phyloP scores from a whole-genome alignment of 129 eudicot species.

The Tagetes patula region DNA sequence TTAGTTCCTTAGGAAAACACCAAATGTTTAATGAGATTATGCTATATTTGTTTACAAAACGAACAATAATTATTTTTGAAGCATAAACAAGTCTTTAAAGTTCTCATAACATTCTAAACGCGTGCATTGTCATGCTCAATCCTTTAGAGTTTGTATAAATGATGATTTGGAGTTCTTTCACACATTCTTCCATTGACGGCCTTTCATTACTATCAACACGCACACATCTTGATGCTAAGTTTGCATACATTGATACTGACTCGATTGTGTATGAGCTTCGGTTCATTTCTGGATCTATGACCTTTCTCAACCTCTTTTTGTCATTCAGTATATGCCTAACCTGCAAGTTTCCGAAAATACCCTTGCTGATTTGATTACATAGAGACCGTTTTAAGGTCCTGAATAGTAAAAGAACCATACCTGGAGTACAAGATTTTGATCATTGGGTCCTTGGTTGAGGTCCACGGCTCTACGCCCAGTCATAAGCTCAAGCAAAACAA shows the following conservation, averaged over 20 bases:
- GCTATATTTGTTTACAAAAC: conserved; percentile 27
- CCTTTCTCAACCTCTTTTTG: conserved; percentile 75
- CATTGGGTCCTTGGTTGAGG: conserved; percentile 87
- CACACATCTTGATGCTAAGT: conserved; percentile 90
- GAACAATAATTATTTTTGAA: conserved; percentile 23
- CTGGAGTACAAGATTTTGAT: conserved; percentile 91
- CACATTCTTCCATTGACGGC: conserved; percentile 94
- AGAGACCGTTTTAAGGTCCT: conserved; percentile 12
- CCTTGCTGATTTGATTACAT: conserved; percentile 14
- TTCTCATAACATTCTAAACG: conserved; percentile 73
- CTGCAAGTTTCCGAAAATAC: conserved; percentile 49
- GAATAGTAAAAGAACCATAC: conserved; percentile 34
- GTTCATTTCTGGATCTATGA: conserved; percentile 84
- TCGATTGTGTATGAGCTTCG: conserved; percentile 86
- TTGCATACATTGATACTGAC: conserved; percentile 82
- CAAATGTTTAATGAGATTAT: conserved; percentile 17
- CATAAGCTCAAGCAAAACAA: conserved; percentile 90
- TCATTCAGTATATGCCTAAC: conserved; percentile 80
- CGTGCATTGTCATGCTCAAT: conserved; percentile 71
- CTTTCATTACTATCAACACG: conserved; percentile 81
- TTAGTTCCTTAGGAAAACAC: conserved; percentile 25
- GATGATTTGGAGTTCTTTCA: conserved; percentile 81
- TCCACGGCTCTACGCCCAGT: conserved; percentile 93
- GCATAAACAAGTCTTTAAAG: conserved; percentile 15
- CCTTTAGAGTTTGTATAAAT: conserved; percentile 77